Evolutionary conservation across 2,329 filamentous ascomycete species (phyloP).

Genomic region (Aciculosporium take): DNA sequence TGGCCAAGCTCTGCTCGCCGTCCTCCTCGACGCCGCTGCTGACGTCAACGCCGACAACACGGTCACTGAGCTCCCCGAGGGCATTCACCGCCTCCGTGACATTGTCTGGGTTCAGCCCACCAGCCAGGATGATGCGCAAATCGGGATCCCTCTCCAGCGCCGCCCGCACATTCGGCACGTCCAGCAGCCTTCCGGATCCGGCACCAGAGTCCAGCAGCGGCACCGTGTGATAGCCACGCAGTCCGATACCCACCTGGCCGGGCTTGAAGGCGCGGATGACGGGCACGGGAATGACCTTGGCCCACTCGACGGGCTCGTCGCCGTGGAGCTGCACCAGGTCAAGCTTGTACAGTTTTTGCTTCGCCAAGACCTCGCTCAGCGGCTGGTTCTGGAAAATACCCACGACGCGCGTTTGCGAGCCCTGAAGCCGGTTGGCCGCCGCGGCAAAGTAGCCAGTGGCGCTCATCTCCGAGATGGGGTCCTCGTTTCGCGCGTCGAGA

Average conservation of each 20-base stretch:
- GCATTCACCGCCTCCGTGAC: constrained; percentile 51
- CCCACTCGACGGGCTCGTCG: constrained; percentile 84
- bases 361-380: constrained; percentile 63
- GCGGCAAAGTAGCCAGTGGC: constrained; percentile 60
- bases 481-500: constrained; percentile 18
- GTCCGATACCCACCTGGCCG: constrained; percentile 53
- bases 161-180: constrained; percentile 53
- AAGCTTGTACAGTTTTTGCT: constrained; percentile 61
- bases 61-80: constrained; percentile 43
- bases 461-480: constrained; percentile 14
- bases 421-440: constrained; percentile 31
- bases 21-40: constrained; percentile 85
- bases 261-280: constrained; percentile 80
- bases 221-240: constrained; percentile 67
- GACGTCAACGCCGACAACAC: constrained; percentile 75
- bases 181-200: constrained; percentile 68
- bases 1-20: constrained; percentile 65
- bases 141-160: constrained; percentile 53
- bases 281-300: constrained; percentile 74
- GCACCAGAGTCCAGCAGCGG: constrained; percentile 77
- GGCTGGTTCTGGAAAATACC: constrained; percentile 92
- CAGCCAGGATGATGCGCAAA: constrained; percentile 69
- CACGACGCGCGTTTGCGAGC: constrained; percentile 59
- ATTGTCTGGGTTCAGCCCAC: constrained; percentile 70
- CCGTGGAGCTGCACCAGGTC: constrained; percentile 92